phyloP scores from a whole-genome alignment of 2,329 filamentous ascomycete genomes.

The Exserohilum turcica region DNA sequence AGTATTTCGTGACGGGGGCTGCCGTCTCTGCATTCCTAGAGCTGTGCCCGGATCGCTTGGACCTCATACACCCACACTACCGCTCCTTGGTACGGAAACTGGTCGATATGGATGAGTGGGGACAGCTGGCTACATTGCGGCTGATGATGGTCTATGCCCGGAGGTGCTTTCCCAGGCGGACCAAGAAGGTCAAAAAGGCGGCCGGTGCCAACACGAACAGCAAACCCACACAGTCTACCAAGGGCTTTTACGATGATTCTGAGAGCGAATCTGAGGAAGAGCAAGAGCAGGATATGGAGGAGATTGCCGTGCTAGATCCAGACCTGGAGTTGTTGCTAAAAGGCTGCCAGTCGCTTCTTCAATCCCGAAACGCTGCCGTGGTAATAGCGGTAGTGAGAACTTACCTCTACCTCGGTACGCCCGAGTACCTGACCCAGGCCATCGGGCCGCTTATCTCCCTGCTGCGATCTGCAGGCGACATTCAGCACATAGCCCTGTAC shows the following conservation, averaged over 20 bases:
- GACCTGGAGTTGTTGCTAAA: constrained; percentile 83
- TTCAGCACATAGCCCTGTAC: constrained; percentile 86
- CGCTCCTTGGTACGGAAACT: constrained; percentile 82
- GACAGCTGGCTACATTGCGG: constrained; percentile 80
- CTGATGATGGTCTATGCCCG: constrained; percentile 85
- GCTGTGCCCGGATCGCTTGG: constrained; percentile 83
- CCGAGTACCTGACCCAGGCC: constrained; percentile 73
- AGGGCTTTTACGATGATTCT: constrained; percentile 79
- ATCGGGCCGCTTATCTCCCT: constrained; percentile 87
- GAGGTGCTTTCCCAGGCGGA: constrained; percentile 80
- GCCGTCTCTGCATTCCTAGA: constrained; percentile 89
- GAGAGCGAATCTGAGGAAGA: constrained; percentile 48
- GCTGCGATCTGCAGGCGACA: constrained; percentile 81
- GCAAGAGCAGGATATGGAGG: constrained; percentile 57
- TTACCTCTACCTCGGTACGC: constrained; percentile 82
- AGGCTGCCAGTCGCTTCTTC: constrained; percentile 79
- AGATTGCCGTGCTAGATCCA: constrained; percentile 70
- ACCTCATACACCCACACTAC: constrained; percentile 91
- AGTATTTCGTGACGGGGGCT: constrained; percentile 95
- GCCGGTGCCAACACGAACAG: constrained; percentile 47
- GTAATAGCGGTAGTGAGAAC: constrained; percentile 84
- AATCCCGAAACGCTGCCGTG: constrained; percentile 91
- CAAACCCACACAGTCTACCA: constrained; percentile 53
- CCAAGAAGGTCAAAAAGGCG: constrained; percentile 61
- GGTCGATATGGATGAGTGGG: constrained; percentile 99